Evolutionary conservation across 2,329 filamentous ascomycete species (phyloP).

Genomic region (Colletotrichum sp.): DNA sequence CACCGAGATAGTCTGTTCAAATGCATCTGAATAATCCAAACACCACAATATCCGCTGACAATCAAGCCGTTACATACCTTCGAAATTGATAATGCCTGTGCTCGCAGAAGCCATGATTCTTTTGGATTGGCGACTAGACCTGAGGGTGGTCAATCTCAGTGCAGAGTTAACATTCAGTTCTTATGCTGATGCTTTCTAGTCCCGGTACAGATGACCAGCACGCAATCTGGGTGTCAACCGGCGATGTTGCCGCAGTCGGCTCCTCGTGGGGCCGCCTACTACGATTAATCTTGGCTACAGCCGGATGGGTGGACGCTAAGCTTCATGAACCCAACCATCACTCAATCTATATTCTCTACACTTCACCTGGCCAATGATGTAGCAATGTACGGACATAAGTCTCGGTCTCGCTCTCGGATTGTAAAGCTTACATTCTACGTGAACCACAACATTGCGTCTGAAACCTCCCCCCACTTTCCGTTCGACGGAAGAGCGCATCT

Average conservation of each 20-base stretch:
- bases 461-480: not conserved
- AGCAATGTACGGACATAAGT: not conserved
- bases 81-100: not conserved
- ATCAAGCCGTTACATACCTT: not conserved
- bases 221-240: not conserved
- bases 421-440: not conserved
- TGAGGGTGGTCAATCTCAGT: not conserved
- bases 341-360: not conserved
- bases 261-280: not conserved
- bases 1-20: slow-evolving; percentile 53
- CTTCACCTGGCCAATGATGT: not conserved
- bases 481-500: not conserved
- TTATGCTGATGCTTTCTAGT: not conserved
- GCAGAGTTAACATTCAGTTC: not conserved
- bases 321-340: not conserved
- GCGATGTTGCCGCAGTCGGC: not conserved
- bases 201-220: not conserved
- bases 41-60: not conserved
- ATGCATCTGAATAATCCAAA: not conserved
- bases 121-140: not conserved
- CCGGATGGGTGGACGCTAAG: not conserved
- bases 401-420: not conserved
- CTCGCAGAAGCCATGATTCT: not conserved
- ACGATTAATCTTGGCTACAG: not conserved
- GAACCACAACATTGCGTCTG: not conserved